These are phyloP conservation scores for Biscutella laevigata DNA, from an alignment of 441 rosid genomes.

Conservation along the genomic window DNA sequence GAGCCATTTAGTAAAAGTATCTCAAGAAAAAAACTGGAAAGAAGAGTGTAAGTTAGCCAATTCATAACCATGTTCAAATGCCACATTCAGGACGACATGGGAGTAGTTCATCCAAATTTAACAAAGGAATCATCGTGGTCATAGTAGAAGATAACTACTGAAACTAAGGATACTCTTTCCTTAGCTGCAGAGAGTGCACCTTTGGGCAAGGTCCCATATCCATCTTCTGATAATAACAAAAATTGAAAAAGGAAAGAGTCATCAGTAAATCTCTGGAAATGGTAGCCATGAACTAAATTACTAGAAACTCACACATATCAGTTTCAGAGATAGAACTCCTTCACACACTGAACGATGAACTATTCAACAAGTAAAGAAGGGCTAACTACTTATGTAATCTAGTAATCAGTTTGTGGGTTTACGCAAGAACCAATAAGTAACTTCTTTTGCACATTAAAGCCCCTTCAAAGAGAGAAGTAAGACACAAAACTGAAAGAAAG, in stretches of 20 bases:
- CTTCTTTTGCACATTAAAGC: no score
- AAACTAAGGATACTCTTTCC: constrained; percentile 70
- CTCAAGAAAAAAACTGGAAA: neutral
- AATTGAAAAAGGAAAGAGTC: neutral
- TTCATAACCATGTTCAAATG: neutral
- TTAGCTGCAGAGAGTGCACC: constrained; percentile 76
- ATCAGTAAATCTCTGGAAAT: neutral
- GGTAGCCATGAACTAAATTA: neutral
- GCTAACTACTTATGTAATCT: neutral
- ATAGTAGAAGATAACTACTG: neutral
- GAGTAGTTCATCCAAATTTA: neutral
- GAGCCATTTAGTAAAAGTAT: neutral
- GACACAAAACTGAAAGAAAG: neutral
- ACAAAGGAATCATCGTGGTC: neutral
- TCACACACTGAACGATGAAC: neutral
- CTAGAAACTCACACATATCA: neutral
- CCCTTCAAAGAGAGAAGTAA: neutral
- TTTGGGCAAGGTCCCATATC: constrained; percentile 97
- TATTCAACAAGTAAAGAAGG: neutral
- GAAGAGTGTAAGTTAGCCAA: neutral
- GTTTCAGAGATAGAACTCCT: neutral
- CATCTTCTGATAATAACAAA: constrained; percentile 52
- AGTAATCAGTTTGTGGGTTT: no score
- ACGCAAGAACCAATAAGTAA: no score
- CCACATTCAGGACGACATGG: neutral